A percentile compares a stretch with the other conserved stretches of the same genome.
Conservation (phyloP, 306 rosid species). For the Quercus parvula region DNA sequence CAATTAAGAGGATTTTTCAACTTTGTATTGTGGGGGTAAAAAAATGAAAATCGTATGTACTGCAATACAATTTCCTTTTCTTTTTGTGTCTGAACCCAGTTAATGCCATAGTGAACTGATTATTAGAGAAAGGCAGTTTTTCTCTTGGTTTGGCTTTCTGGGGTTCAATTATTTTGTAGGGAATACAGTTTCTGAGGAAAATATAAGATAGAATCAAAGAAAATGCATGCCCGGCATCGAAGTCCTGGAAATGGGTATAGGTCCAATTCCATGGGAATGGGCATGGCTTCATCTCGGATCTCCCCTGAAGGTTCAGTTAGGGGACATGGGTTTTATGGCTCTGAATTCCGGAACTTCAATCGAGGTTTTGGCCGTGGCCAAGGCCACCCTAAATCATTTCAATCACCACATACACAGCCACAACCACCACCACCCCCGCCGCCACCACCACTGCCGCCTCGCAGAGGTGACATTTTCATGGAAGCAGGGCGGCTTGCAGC, state of each 20-base stretch:
- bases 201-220: neutral
- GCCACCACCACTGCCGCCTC: conserved; percentile 21
- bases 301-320: conserved; percentile 40
- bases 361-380: conserved; percentile 47
- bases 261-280: conserved; percentile 43
- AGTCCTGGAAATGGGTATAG: conserved; percentile 63
- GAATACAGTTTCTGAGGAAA: neutral
- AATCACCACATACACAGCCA: conserved; percentile 11
- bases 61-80: neutral
- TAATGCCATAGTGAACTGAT: neutral
- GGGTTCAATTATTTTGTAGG: neutral
- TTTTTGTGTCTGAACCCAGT: neutral
- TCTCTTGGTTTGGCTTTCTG: neutral
- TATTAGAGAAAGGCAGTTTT: neutral
- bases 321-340: conserved; percentile 27
- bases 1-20: neutral
- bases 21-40: neutral
- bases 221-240: conserved; percentile 46
- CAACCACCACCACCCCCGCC: conserved; percentile 11
- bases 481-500: conserved; percentile 97
- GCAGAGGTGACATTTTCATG: conserved; percentile 55
- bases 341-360: conserved; percentile 34
- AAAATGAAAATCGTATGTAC: neutral
- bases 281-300: conserved; percentile 36
- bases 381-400: conserved; percentile 42